Base-by-base conservation (phyloP, 192 early-diverging fungal species). In the Umbelopsis sp. region DNA sequence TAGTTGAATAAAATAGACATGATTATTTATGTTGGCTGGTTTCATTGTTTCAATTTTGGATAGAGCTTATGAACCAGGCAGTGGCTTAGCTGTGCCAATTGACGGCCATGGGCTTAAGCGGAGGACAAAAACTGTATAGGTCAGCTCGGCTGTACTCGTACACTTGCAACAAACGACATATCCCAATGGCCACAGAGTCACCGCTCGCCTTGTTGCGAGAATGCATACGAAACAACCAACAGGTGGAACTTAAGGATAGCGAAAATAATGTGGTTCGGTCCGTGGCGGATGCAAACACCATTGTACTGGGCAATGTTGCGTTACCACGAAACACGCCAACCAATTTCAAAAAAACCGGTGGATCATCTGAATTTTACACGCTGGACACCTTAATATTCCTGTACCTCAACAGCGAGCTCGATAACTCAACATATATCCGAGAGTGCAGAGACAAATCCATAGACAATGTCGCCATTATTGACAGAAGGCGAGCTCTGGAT, bases 381-480 rank as follows among this genome's bases (percentile, higher is more conserved):
- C 80, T 94, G 5, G 86, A 85, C 20, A 86, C 94, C 2, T 80
- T 97, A 3, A 74, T 95, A 45, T 89, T 89, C 72, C 88, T 93
- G 30, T 81, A 91, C 11, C 83, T 85, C 65, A 84, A 90, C 67
- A 78, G 82, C 16, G 77, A 87, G 46, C 76, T 88, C 58, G 87
- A 87, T 66, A 90, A 91, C 22, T 79, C 90, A 64, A 86, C 87
- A 64, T 97, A 95, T 78, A 84, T 93, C 51, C 85, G 90, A 67
- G 81, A 82, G 67, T 78, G 86, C 53, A 84, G 83, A 49, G 76
- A 80, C 8, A 80, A 85, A 65, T 86, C 84, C 5, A 80, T 89
- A 44, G 86, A 84, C 25, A 85, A 86, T 20, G 87, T 97, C 33
- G 89, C 88, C 0, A 91, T 93, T 71, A 79, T 91, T 48, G 93